Conservation (phyloP, 1,284 basidiomycete genomes). For the Lentinula novae-zelandiae region DNA sequence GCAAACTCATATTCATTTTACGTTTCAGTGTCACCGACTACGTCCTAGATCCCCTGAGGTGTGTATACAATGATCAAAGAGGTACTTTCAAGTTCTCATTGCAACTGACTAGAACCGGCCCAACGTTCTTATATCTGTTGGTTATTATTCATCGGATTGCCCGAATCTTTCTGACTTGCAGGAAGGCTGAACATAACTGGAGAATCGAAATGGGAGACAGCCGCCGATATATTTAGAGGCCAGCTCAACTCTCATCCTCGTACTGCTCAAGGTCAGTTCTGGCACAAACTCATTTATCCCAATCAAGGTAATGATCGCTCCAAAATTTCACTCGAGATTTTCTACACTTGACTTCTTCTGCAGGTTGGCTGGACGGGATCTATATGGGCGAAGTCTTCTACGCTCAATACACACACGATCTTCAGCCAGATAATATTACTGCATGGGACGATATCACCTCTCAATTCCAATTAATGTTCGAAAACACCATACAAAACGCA, state of each 20-base stretch:
- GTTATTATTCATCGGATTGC: not conserved
- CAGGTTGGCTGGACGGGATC: constrained; percentile 46
- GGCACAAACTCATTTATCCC: constrained; percentile 38
- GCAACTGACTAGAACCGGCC: constrained; percentile 27
- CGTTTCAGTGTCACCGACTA: constrained; percentile 27
- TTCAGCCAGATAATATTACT: constrained; percentile 34
- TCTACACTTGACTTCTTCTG: not conserved
- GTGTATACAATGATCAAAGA: not conserved
- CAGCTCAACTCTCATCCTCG: constrained; percentile 40
- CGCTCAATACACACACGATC: constrained; percentile 34
- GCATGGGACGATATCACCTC: constrained; percentile 43
- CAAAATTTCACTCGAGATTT: not conserved
- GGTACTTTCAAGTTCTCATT: not conserved
- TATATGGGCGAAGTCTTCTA: constrained; percentile 49
- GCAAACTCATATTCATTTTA: not conserved
- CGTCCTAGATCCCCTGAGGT: constrained; percentile 33
- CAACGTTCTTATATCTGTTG: constrained; percentile 35
- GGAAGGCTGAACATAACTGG: constrained; percentile 30
- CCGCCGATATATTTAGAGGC: constrained; percentile 32
- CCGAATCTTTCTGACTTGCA: not conserved
- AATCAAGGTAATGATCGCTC: constrained; percentile 33
- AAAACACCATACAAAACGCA: constrained; percentile 37
- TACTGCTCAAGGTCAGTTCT: constrained; percentile 40
- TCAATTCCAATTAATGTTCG: constrained; percentile 42
- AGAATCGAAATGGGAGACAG: constrained; percentile 34